A percentile compares a stretch with the other conserved stretches of the same genome.
These are phyloP conservation scores for Amanita fuliginea DNA, from an alignment of 768 basidiomycete species.

Conservation along the genomic window DNA sequence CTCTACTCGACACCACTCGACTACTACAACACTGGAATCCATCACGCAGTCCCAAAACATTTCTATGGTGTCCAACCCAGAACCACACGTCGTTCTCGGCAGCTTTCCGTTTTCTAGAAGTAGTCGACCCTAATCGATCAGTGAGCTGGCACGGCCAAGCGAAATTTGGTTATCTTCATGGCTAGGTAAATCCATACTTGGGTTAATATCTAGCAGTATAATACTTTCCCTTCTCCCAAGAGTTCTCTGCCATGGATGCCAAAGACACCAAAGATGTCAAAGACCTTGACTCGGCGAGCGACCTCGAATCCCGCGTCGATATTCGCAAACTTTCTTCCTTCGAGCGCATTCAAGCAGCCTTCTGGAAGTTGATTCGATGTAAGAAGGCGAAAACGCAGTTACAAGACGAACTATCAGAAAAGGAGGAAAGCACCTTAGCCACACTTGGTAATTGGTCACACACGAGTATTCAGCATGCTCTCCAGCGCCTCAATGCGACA, in stretches of 20 bases:
- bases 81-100: background rate
- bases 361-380: no score
- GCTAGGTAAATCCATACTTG: background rate
- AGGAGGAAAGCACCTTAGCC: background rate
- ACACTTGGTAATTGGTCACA: background rate
- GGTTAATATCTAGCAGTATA: no score
- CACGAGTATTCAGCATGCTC: background rate
- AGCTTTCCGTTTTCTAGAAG: background rate
- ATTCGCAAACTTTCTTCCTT: background rate
- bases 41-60: background rate
- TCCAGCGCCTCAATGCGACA: background rate
- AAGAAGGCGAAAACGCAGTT: no score
- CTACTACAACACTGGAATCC: background rate
- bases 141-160: background rate
- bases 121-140: background rate
- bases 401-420: background rate
- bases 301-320: background rate
- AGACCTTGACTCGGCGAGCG: background rate
- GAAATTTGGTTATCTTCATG: background rate
- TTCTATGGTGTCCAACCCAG: background rate
- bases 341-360: background rate
- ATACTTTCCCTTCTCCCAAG: no score
- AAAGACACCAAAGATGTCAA: background rate
- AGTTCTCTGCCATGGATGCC: no score
- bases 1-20: background rate